Base-by-base conservation (phyloP, 805 yeast genomes). In the Clavispora carvajalis region DNA sequence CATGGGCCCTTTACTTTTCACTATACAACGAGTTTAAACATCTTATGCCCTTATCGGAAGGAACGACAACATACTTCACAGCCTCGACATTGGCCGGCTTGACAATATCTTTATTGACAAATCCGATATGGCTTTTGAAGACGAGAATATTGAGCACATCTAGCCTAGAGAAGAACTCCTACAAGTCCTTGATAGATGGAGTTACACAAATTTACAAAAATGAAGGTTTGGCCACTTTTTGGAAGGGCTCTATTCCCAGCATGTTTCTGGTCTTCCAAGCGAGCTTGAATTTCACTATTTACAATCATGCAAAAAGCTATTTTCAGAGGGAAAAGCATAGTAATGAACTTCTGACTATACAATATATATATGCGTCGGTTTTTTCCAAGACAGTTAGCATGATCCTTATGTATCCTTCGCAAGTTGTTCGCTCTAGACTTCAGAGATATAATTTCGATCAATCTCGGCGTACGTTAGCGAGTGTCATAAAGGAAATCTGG, bases 91-190 rank as follows among this genome's bases (percentile, higher is more conserved):
- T 63, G 13, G 89, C 97, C 0, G 99, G 99, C 0, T 54, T 80
- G 30, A 53, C 80, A 5, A 87, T 96, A 0, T 76, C 95, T 1
- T 40, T 87, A 0, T 31, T 85, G 12, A 90, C 99, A 1, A 93
- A 89, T 56, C 99, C 99, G 1, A 75, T 91, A 9, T 91, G 99
- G 99, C 96, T 93, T 1, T 59, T 93, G 15, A 93, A 93, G 60
- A 93, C 99, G 0, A 71, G 98, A 46, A 82, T 91, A 49, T 71
- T 90, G 53, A 79, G 89, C 15, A 75, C 77, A 2, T 62, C 75
- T 2, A 61, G 64, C 28, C 44, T 45, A 1, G 50, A 64, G 0
- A 67, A 69, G 0, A 73, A 72, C 12, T 81, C 86, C 0, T 87
- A 88, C 54, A 59, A 60, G 8, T 77, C 87, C 0, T 61, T 81